Conservation (phyloP, 768 basidiomycete species). For the Porphyrellus cyaneotinctus region DNA sequence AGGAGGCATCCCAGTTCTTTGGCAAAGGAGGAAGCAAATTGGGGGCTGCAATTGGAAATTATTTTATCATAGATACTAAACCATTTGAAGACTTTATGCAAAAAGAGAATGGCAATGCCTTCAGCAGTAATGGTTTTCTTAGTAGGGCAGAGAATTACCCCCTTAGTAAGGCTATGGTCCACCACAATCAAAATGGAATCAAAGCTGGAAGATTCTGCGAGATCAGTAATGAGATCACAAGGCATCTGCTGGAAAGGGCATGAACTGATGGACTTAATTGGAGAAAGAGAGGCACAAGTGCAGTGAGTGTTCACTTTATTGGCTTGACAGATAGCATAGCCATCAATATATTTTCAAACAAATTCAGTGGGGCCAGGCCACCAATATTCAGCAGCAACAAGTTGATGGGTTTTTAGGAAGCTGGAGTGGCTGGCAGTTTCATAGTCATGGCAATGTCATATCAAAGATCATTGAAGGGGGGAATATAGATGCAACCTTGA, state of each 20-base stretch:
- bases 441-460: no score
- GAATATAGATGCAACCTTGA: no score
- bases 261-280: no score
- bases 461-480: no score
- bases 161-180: neutral
- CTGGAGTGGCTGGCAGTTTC: no score
- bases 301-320: no score
- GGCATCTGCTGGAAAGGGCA: neutral
- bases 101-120: neutral
- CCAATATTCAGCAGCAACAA: no score
- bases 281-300: no score
- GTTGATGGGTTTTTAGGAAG: no score
- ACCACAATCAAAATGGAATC: neutral
- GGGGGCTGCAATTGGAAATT: neutral
- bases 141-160: neutral
- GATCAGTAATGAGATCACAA: neutral
- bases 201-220: neutral
- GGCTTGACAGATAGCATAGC: no score
- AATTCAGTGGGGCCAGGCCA: no score
- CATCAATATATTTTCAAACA: no score
- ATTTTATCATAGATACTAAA: neutral
- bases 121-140: neutral
- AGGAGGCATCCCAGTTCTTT: neutral
- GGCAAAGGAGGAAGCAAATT: neutral
- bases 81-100: neutral